phyloP scores from a whole-genome alignment of 495 filamentous ascomycete genomes.

The Lichenothelia convexa region DNA sequence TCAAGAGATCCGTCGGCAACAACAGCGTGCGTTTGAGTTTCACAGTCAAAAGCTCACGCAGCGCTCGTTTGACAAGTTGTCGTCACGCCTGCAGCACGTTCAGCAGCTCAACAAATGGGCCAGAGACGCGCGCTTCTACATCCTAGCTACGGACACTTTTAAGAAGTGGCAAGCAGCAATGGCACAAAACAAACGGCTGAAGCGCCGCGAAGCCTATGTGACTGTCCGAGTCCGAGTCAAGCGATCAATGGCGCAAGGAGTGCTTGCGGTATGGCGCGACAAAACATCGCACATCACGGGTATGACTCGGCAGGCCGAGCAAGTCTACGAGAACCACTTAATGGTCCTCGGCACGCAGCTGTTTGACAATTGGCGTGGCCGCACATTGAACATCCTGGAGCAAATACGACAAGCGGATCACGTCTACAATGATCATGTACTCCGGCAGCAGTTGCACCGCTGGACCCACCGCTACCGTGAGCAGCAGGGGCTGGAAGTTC shows the following conservation, averaged over 20 bases:
- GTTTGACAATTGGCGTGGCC: constrained; percentile 5
- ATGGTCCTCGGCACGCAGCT: not conserved
- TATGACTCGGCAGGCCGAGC: constrained; percentile 5
- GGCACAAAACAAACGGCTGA: constrained; percentile 31
- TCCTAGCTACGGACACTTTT: constrained; percentile 32
- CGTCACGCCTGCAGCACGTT: constrained; percentile 26
- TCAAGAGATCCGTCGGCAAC: not conserved
- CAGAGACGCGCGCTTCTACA: constrained; percentile 39
- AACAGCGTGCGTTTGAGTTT: constrained; percentile 31
- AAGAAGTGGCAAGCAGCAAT: constrained; percentile 37
- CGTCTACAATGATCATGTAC: not conserved
- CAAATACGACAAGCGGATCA: not conserved
- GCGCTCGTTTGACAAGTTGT: constrained; percentile 31
- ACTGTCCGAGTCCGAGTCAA: constrained; percentile 38
- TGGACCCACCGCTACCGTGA: constrained; percentile 2
- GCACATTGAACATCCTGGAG: not conserved
- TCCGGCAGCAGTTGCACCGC: not conserved
- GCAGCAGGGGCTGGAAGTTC: constrained; percentile 5
- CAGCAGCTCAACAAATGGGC: constrained; percentile 34
- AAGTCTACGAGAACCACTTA: not conserved
- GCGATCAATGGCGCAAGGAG: constrained; percentile 33
- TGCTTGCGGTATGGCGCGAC: constrained; percentile 28
- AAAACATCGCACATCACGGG: constrained; percentile 23
- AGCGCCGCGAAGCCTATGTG: constrained; percentile 40
- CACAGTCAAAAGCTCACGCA: constrained; percentile 31